Base-by-base conservation (phyloP, 1,284 basidiomycete species). In the Trichosporon sp. region DNA sequence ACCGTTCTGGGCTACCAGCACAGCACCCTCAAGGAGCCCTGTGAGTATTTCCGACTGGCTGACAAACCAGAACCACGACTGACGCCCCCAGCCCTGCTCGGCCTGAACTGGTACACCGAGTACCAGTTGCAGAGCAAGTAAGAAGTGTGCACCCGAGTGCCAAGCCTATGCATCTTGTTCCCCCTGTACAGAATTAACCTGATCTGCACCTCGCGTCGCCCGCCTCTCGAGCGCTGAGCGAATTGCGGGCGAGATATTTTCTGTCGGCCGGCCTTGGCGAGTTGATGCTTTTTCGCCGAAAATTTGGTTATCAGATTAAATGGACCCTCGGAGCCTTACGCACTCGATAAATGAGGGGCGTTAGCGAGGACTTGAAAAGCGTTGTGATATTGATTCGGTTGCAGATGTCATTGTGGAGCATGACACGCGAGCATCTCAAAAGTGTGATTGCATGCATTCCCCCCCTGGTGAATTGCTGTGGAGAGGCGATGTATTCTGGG, bases 1-100 rank as follows among this genome's bases (percentile, higher is more conserved):
- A 80, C 81, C 21, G 78, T 85, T 0, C 75, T 84, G n/a, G 84
- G 84, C 2, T 85, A 85, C 68, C 84, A 85, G 73, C 84, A 85
- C 76, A 79, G 77, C 71, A 81, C 79, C 14, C 75, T 84, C 66
- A 79, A 84, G 51, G 84, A 85, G 76, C 83, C 82, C 65, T 82
- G 80, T 80, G 72, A 79, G 81, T 78, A 19, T 0, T 2, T 3
- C 8, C n/a, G 16, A 12, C 2, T 37, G 26, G 19, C 1, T 19
- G 6, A n/a, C 35, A 16, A 11, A 21, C 10, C 59, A 8, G 6
- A n/a, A 4, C 35, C 35, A 37, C 12, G 38, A 68, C 75, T 76
- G 71, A 77, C 69, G 31, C 8, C 10, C 26, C 2, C 73, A 83
- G 81, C 81, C 2, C 74, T 84, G 14, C 76, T 84, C 46, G 83